Base-by-base conservation (phyloP, 2,329 filamentous ascomycete genomes). In the Ophiobolus disseminans region DNA sequence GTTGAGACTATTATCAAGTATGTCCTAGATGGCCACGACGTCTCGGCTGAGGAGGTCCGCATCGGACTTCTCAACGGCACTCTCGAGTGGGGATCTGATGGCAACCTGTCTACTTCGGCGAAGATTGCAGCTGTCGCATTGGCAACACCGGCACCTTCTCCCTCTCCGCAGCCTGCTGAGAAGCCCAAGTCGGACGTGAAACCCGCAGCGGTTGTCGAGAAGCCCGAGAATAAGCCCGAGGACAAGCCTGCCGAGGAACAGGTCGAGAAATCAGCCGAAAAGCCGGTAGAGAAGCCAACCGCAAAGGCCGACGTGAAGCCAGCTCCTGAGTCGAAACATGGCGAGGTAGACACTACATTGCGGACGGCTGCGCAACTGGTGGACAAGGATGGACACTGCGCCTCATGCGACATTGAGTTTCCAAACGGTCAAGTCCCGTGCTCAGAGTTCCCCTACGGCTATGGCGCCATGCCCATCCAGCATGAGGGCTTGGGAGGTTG, bases 401-500 rank as follows among this genome's bases (percentile, higher is more conserved):
- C 19, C 4, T 89, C 89, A 40, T 58, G 93, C 45, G 78, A 85
- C 58, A 75, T 76, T 13, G 77, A 86, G 6, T 97, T 97, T 80
- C 89, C 88, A 10, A 87, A 87, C 72, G 90, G 90, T 50, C 74
- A 85, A 60, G 65, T 95, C 45, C 75, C 81, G 57, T 97, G 94
- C 77, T 75, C 73, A 54, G 68, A 79, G 1, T 96, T 97, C 78
- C 92, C 92, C 13, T 86, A 85, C 3, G 78, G 84, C 0, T 97
- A 95, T 66, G 94, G 94, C 61, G 88, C 92, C 1, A 67, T 96
- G 36, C 44, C 84, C 39, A 76, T 94, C 22, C 69, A 81, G 45
- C 93, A 88, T 80, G 80, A 92, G 20, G 80, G 81, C 14, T 76
- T 90, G 6, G 82, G 79, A 53, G 91, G 91, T 56, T 99, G 86